Percentiles rank a stretch among this genome's conserved stretches.
Conservation (phyloP, 148 eudicot species). For the Oxyria digyna region DNA sequence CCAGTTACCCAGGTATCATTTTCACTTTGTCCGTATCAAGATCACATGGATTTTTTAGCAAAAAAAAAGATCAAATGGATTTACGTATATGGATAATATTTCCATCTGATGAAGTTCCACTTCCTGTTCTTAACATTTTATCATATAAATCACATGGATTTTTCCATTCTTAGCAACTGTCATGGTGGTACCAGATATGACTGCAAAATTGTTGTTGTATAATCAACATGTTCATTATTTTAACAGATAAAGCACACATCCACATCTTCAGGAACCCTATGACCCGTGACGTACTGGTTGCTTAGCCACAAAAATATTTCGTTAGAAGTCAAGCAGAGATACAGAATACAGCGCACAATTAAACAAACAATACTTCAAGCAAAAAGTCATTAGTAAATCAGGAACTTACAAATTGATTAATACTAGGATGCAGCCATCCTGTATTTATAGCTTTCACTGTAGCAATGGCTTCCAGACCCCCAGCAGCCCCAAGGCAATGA, state of each 20-base stretch:
- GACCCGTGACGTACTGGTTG: background rate
- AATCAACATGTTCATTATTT: background rate
- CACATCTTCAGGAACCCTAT: background rate
- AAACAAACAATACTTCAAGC: background rate
- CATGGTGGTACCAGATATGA: background rate
- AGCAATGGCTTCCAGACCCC: conserved; percentile 96
- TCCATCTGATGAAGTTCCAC: background rate
- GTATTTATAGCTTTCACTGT: conserved; percentile 67
- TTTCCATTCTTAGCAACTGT: background rate
- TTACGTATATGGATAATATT: background rate
- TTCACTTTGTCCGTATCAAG: too few species aligned
- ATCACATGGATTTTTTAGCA: background rate
- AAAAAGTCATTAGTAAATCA: background rate
- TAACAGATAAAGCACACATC: background rate
- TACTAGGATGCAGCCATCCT: conserved; percentile 88
- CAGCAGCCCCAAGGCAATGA: conserved; percentile 97
- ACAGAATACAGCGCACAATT: background rate
- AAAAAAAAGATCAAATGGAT: background rate
- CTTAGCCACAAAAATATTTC: background rate
- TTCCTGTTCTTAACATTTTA: too few species aligned
- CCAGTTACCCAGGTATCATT: too few species aligned
- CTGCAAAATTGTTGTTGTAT: background rate
- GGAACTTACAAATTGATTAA: conserved; percentile 76
- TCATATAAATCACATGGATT: too few species aligned
- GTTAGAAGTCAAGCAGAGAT: background rate